Evolutionary conservation across 2,329 filamentous ascomycete species (phyloP), one percentile per base, ranked within the genome.

Genomic region (Colletotrichum gigasporum): DNA sequence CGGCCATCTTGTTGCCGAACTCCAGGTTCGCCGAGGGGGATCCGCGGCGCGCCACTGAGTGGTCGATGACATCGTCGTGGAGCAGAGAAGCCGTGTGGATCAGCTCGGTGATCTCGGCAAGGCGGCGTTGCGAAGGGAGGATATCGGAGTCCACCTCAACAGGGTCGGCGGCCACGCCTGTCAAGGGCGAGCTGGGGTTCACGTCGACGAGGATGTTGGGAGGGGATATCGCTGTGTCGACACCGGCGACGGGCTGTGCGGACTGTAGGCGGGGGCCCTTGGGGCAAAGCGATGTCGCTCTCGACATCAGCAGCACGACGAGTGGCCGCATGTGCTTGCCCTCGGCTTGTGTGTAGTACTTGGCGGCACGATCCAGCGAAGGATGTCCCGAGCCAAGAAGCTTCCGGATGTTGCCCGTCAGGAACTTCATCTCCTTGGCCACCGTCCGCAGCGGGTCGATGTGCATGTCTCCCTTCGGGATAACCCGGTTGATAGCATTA

Each of bases 1-100:
- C 95, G 12, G 96, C 95, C 95, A 99, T 98, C 79, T 99, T 99
- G 83, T 99, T 99, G 68, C 96, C 96, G 72, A 98, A 98, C 72
- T 94, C 92, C 66, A 96, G 87, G 76, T 99, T 99, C 30, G 96
- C 96, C 2, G 93, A 97, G 7, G 93, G 91, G 3, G 89, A 88
- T 28, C 93, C 92, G 65, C 96, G 91, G 58, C 96, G 89, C 10
- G 94, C 91, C 41, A 92, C 85, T 1, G 94, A 96, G 76, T 95
- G 92, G 75, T 99, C 96, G 74, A 99, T 97, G 28, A 99, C 96
- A 80, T 99, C 96, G 84, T 99, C 96, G 79, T 99, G 96, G 12
- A 99, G 88, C 16, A 99, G 87, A 2, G 95, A 98, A 1, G 96
- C 94, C 0, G 96, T 98, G 78, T 99, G 96, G 69, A 99, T 98